Conservation (phyloP, 192 early-diverging fungal species). For the Backusella australiensis region DNA sequence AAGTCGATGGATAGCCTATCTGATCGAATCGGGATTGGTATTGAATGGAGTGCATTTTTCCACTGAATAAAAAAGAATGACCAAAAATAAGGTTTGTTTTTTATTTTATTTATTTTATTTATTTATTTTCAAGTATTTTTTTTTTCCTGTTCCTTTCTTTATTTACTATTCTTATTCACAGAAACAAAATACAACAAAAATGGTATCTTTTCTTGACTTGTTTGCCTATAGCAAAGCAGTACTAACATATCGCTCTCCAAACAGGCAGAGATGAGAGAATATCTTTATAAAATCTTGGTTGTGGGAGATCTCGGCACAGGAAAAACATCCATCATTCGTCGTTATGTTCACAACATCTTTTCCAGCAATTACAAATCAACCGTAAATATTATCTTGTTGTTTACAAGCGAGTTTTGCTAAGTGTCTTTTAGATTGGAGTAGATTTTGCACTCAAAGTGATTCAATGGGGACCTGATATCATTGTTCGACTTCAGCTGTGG, state of each 20-base stretch:
- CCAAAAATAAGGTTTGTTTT: too few species aligned
- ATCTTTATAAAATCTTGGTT: slow-evolving; percentile 61
- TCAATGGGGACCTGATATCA: slow-evolving; percentile 51
- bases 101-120: too few species aligned
- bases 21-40: too few species aligned
- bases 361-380: slow-evolving; percentile 57
- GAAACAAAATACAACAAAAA: too few species aligned
- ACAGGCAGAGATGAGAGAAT: slow-evolving; percentile 43
- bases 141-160: too few species aligned
- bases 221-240: background rate
- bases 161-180: too few species aligned
- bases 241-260: background rate
- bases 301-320: slow-evolving; percentile 59
- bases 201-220: too few species aligned
- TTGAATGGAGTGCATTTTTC: too few species aligned
- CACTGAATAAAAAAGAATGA: too few species aligned
- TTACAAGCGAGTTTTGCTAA: background rate
- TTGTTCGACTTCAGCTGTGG: slow-evolving; percentile 59
- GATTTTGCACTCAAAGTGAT: slow-evolving; percentile 62
- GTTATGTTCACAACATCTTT: slow-evolving; percentile 60
- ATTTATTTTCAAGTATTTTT: too few species aligned
- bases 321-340: slow-evolving; percentile 60
- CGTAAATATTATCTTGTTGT: slow-evolving; percentile 25
- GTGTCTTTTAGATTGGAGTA: slow-evolving; percentile 52
- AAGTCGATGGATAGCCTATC: too few species aligned